A percentile compares a stretch with the other conserved stretches of the same genome.
Evolutionary conservation across 2,329 filamentous ascomycete genomes (phyloP).

Genomic region (Penicillium sp.): DNA sequence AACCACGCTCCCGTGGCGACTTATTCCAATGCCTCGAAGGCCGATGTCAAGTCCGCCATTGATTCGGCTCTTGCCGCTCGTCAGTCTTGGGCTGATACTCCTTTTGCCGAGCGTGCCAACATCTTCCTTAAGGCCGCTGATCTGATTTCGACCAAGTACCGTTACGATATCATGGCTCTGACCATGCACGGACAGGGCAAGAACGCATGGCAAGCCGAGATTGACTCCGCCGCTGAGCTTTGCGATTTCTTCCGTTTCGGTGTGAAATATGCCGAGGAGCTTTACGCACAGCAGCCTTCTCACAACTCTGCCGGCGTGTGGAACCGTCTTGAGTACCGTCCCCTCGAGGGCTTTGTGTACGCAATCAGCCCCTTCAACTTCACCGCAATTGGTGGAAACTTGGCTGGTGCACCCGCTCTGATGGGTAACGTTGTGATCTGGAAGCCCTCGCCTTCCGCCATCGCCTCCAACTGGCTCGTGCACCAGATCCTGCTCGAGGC

Average conservation of each 20-base stretch:
- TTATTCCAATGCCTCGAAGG: slow-evolving; percentile 76
- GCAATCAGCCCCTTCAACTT: slow-evolving; percentile 96
- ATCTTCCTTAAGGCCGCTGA: slow-evolving; percentile 96
- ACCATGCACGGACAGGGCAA: slow-evolving; percentile 97
- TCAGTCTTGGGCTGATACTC: slow-evolving; percentile 77
- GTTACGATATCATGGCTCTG: slow-evolving; percentile 93
- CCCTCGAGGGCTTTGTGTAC: slow-evolving; percentile 93
- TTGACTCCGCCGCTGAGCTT: slow-evolving; percentile 88
- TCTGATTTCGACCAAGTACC: slow-evolving; percentile 84
- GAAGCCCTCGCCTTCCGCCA: slow-evolving; percentile 90
- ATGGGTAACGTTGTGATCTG: slow-evolving; percentile 94
- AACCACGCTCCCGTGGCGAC: slow-evolving; percentile 77
- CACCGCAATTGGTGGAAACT: slow-evolving; percentile 87
- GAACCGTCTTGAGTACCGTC: slow-evolving; percentile 87
- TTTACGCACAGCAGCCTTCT: slow-evolving; percentile 81
- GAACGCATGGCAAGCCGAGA: slow-evolving; percentile 99
- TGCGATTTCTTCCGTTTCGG: slow-evolving; percentile 90
- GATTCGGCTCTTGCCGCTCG: slow-evolving; percentile 83
- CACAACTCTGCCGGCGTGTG: slow-evolving; percentile 82
- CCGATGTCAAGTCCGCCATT: slow-evolving; percentile 77
- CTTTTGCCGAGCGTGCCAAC: slow-evolving; percentile 86
- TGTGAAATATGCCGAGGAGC: slow-evolving; percentile 87
- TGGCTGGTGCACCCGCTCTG: slow-evolving; percentile 77
- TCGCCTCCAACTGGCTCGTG: slow-evolving; percentile 87
- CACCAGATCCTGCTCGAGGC: slow-evolving; percentile 90